Conservation (phyloP, 768 basidiomycete species). For the Pleurotus cornucopiae region DNA sequence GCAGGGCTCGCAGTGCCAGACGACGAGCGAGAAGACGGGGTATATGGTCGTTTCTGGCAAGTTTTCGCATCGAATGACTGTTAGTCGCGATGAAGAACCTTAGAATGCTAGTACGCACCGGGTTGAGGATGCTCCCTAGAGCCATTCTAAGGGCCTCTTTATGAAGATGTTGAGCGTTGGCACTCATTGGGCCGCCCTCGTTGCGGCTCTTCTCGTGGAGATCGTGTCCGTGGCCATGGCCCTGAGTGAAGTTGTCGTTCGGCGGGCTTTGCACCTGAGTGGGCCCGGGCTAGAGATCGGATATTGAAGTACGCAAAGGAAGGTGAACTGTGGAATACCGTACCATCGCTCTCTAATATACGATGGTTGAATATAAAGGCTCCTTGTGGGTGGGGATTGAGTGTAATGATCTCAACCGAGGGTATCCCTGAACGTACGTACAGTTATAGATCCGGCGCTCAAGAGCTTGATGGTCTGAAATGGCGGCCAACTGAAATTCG, state of each 20-base stretch:
- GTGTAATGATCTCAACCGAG: too few species aligned
- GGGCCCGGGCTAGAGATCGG: conserved; percentile 16
- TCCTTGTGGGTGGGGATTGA: too few species aligned
- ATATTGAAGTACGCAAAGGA: too few species aligned
- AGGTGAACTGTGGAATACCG: too few species aligned
- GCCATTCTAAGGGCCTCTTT: conserved; percentile 51
- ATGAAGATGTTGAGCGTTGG: conserved; percentile 33
- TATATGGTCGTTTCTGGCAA: conserved; percentile 46
- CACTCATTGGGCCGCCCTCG: not conserved
- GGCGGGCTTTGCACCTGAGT: conserved; percentile 30
- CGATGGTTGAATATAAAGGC: too few species aligned
- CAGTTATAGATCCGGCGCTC: too few species aligned
- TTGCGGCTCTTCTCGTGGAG: conserved; percentile 12
- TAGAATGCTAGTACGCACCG: conserved; percentile 34
- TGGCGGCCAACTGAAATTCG: not conserved
- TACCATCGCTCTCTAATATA: too few species aligned
- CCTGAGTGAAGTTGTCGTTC: conserved; percentile 20
- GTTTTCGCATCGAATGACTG: not conserved
- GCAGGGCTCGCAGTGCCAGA: conserved; percentile 51
- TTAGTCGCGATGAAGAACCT: too few species aligned
- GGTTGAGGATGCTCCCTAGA: conserved; percentile 56
- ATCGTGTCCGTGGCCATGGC: conserved; percentile 17
- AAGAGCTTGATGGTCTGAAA: not conserved
- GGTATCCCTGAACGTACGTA: too few species aligned
- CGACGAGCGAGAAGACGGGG: conserved; percentile 33